A percentile compares a stretch with the other conserved stretches of the same genome.
These are phyloP conservation scores for apple (Malus domestica) DNA, from an alignment of 306 rosid genomes.

Conservation along the genomic window DNA sequence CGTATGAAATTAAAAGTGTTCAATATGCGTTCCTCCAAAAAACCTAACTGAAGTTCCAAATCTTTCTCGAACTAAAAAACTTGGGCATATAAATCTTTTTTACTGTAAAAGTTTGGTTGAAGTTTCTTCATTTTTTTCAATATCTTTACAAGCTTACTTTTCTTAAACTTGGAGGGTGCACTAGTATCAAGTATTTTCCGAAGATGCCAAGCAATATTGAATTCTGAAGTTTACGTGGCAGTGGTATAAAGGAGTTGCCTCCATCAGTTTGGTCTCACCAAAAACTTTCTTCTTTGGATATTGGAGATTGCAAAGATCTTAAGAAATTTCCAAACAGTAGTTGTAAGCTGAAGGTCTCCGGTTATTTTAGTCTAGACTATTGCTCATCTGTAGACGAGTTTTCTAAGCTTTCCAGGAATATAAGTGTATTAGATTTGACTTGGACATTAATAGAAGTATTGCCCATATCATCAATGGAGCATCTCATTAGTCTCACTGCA, in stretches of 20 bases:
- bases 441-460: too few relatives aligned
- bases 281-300: neutral
- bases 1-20: too few relatives aligned
- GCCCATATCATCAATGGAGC: too few relatives aligned
- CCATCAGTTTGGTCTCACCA: neutral
- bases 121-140: neutral
- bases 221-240: neutral
- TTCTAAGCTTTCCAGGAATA: too few relatives aligned
- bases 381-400: too few relatives aligned
- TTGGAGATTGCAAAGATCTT: neutral
- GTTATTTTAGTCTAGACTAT: too few relatives aligned
- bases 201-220: neutral
- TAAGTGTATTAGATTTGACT: too few relatives aligned
- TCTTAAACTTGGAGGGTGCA: neutral
- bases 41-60: too few relatives aligned
- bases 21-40: too few relatives aligned
- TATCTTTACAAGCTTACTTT: neutral
- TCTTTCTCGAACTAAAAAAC: neutral
- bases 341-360: too few relatives aligned
- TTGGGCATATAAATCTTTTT: neutral
- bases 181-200: neutral
- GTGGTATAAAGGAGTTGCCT: neutral
- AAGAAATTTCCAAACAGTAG: too few relatives aligned
- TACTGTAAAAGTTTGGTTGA: neutral
- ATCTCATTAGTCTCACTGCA: too few relatives aligned